Evolutionary conservation across 495 filamentous ascomycete species (phyloP).

Genomic region (Penicillium fimorum): DNA sequence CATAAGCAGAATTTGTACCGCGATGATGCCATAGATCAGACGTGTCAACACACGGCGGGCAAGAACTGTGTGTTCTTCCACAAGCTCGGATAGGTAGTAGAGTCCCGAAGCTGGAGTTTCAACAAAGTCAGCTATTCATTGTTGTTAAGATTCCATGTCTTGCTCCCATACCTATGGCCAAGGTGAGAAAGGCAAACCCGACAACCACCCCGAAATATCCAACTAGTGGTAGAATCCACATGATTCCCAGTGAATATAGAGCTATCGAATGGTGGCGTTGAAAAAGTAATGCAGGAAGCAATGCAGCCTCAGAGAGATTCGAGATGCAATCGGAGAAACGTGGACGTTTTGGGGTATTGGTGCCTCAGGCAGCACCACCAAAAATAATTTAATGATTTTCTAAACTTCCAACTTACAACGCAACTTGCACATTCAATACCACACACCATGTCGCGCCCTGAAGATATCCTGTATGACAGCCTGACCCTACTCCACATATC

Average conservation of each 20-base stretch:
- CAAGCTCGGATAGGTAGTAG: slow-evolving; percentile 96
- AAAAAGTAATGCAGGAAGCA: slow-evolving; percentile 1
- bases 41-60: slow-evolving; percentile 79
- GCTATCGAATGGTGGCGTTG: not conserved
- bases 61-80: slow-evolving; percentile 94
- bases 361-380: slow-evolving; percentile 31
- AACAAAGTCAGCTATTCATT: slow-evolving; percentile 14
- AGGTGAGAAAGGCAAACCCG: slow-evolving; percentile 88
- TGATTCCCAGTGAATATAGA: slow-evolving; percentile 34
- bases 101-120: slow-evolving; percentile 76
- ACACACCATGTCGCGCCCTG: slow-evolving; percentile 84
- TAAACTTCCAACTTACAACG: not conserved
- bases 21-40: slow-evolving; percentile 83
- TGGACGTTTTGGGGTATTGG: slow-evolving; percentile 15
- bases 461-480: slow-evolving; percentile 76
- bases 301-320: not conserved
- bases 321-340: slow-evolving; percentile 11
- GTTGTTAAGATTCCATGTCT: slow-evolving; percentile 3
- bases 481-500: not conserved
- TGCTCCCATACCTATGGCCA: slow-evolving; percentile 72
- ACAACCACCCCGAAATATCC: slow-evolving; percentile 85
- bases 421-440: slow-evolving; percentile 6
- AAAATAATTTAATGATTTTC: slow-evolving; percentile 19
- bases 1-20: slow-evolving; percentile 68
- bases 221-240: slow-evolving; percentile 90